Evolutionary conservation across 805 yeast species (phyloP).

Genomic region (Barnettozyma populi): DNA sequence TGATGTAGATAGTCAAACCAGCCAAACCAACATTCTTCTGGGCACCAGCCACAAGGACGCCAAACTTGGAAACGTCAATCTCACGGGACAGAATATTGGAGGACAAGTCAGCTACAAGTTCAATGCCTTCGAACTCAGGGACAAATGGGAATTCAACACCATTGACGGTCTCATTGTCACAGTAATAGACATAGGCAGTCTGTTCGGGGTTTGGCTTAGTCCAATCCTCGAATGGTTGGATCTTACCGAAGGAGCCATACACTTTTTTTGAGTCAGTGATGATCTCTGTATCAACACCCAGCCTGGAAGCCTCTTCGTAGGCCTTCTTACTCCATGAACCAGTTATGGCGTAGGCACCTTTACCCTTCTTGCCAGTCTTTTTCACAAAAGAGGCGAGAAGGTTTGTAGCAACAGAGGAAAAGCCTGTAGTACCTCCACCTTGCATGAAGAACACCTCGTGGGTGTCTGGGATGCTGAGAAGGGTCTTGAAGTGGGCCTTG

Average conservation of each 20-base stretch:
- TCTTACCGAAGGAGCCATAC: slow-evolving; percentile 53
- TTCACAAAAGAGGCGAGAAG: slow-evolving; percentile 69
- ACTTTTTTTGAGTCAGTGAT: slow-evolving; percentile 58
- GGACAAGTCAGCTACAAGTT: slow-evolving; percentile 90
- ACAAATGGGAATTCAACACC: slow-evolving; percentile 71
- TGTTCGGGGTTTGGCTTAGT: slow-evolving; percentile 45
- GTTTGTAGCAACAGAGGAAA: slow-evolving; percentile 82
- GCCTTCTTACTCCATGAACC: slow-evolving; percentile 95
- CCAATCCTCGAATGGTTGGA: slow-evolving; percentile 70
- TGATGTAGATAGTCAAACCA: slow-evolving; percentile 87
- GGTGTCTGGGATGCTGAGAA: slow-evolving; percentile 78
- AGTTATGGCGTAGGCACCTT: slow-evolving; percentile 81
- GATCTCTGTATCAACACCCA: slow-evolving; percentile 70
- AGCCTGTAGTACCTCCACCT: slow-evolving; percentile 98
- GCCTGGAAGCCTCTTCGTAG: slow-evolving; percentile 76
- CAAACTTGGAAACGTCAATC: slow-evolving; percentile 79
- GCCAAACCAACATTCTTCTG: slow-evolving; percentile 98
- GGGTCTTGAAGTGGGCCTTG: slow-evolving; percentile 55
- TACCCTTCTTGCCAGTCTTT: slow-evolving; percentile 69
- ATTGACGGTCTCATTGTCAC: slow-evolving; percentile 96
- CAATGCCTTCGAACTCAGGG: slow-evolving; percentile 58
- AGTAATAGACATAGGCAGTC: slow-evolving; percentile 80
- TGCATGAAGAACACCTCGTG: slow-evolving; percentile 94
- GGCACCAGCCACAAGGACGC: slow-evolving; percentile 94
- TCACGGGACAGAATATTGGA: slow-evolving; percentile 82